phyloP scores from a whole-genome alignment of 2,329 filamentous ascomycete genomes.

The Xylaria sp. region DNA sequence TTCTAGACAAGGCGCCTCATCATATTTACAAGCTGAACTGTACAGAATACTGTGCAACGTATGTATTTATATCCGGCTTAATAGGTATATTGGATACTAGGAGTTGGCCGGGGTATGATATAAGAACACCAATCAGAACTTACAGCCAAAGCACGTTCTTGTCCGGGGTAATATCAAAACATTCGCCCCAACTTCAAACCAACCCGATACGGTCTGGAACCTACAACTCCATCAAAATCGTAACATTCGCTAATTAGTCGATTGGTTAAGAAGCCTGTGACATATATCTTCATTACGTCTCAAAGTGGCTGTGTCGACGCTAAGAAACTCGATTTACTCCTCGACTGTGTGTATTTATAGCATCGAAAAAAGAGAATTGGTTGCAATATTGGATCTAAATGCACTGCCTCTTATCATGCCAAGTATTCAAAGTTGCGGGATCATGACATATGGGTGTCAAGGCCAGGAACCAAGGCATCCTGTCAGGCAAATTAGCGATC shows the following conservation, averaged over 20 bases:
- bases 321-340: background rate
- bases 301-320: constrained; percentile 2
- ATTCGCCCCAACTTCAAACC: constrained; percentile 1
- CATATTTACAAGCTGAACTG: background rate
- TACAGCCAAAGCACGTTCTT: constrained; percentile 17
- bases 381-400: constrained; percentile 1
- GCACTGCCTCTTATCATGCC: background rate
- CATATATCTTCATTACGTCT: background rate
- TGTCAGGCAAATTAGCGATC: background rate
- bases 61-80: constrained; percentile 5
- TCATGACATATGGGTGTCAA: background rate
- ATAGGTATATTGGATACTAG: background rate
- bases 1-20: constrained; percentile 1
- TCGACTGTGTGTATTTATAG: background rate
- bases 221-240: background rate
- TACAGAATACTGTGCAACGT: background rate
- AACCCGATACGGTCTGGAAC: background rate
- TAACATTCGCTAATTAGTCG: background rate
- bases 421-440: background rate
- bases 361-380: background rate
- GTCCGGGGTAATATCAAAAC: constrained; percentile 1
- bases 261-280: background rate
- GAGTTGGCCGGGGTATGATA: constrained; percentile 16
- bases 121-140: constrained; percentile 25
- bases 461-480: background rate